Conservation (phyloP, 2,329 filamentous ascomycete genomes). For the Chaetothyriales sp. region DNA sequence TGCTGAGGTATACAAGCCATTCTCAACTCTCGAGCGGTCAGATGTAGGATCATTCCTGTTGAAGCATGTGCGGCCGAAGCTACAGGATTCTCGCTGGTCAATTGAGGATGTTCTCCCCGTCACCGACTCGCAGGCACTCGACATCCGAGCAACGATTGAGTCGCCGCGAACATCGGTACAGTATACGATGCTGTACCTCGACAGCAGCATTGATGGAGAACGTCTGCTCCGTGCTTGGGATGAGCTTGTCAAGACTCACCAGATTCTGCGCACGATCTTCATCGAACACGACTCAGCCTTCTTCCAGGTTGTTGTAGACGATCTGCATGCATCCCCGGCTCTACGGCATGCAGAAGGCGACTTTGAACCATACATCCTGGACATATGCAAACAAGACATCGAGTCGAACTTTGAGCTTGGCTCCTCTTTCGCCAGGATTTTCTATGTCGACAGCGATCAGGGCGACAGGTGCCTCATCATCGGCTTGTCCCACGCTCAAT, state of each 20-base stretch:
- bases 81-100: slow-evolving; percentile 37
- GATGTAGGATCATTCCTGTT: slow-evolving; percentile 33
- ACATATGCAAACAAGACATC: slow-evolving; percentile 42
- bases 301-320: slow-evolving; percentile 43
- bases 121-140: slow-evolving; percentile 44
- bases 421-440: slow-evolving; percentile 46
- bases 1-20: slow-evolving; percentile 28
- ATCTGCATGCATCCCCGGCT: slow-evolving; percentile 35
- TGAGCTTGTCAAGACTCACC: slow-evolving; percentile 43
- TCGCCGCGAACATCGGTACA: slow-evolving; percentile 46
- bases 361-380: slow-evolving; percentile 37
- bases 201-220: slow-evolving; percentile 34
- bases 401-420: slow-evolving; percentile 42
- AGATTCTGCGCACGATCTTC: slow-evolving; percentile 53
- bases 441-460: slow-evolving; percentile 32
- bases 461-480: slow-evolving; percentile 34
- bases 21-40: slow-evolving; percentile 33
- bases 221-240: slow-evolving; percentile 31
- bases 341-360: slow-evolving; percentile 33
- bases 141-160: slow-evolving; percentile 42
- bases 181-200: slow-evolving; percentile 51
- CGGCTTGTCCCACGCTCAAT: slow-evolving; percentile 53
- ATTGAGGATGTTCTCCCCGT: slow-evolving; percentile 44
- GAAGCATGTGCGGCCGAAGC: slow-evolving; percentile 35
- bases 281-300: slow-evolving; percentile 36